A percentile compares a stretch with the other conserved stretches of the same genome.
phyloP scores from a whole-genome alignment of 2,329 filamentous ascomycete species.

The Eutypa lata region DNA sequence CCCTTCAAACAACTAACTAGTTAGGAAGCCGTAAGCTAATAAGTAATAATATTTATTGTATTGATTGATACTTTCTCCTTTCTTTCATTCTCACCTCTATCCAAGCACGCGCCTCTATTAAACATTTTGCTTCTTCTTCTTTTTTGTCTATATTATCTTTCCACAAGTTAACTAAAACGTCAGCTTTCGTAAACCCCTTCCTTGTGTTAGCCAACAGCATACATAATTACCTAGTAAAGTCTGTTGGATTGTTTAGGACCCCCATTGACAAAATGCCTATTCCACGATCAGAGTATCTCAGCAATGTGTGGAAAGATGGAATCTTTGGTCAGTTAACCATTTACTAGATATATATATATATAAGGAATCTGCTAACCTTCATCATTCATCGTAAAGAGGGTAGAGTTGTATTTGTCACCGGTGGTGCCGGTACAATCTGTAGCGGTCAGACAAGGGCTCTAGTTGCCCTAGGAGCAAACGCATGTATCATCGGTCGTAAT shows the following conservation, averaged over 20 bases:
- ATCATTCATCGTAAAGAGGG: conserved; percentile 51
- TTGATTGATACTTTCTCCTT: too few relatives aligned
- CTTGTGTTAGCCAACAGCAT: too few relatives aligned
- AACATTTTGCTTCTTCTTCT: neutral
- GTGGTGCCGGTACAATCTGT: conserved; percentile 90
- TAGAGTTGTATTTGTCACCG: conserved; percentile 92
- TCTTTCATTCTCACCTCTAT: too few relatives aligned
- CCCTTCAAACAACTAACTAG: too few relatives aligned
- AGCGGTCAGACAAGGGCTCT: conserved; percentile 89
- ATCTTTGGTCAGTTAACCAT: conserved; percentile 67
- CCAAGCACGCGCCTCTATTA: neutral
- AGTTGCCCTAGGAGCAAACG: conserved; percentile 86
- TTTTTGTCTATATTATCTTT: too few relatives aligned
- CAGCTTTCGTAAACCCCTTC: too few relatives aligned
- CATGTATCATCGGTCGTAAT: conserved; percentile 90
- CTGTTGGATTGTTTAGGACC: too few relatives aligned
- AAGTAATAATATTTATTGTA: too few relatives aligned
- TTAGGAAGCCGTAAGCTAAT: too few relatives aligned
- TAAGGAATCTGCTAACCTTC: conserved; percentile 8
- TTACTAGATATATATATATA: neutral
- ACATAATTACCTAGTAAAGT: too few relatives aligned
- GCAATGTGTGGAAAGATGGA: conserved; percentile 79
- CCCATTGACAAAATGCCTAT: conserved; percentile 56
- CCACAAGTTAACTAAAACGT: too few relatives aligned
- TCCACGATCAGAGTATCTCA: conserved; percentile 72